These are phyloP conservation scores for Penicillium occitanis DNA, from an alignment of 2,329 filamentous ascomycete species.

Conservation along the genomic window DNA sequence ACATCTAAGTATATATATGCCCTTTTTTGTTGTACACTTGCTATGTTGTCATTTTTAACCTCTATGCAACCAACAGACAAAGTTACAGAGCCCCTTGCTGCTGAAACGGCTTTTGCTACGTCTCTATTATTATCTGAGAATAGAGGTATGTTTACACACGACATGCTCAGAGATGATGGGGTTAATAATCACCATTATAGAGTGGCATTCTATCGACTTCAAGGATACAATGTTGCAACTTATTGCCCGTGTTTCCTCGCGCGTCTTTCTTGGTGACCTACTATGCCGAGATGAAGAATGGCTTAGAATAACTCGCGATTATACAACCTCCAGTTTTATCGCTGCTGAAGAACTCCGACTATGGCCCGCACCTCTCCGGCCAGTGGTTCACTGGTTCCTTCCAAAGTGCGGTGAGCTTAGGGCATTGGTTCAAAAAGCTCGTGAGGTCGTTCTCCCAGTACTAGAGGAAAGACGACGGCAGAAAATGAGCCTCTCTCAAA, in stretches of 20 bases:
- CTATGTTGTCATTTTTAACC: not conserved
- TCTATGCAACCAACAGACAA: conserved; percentile 23
- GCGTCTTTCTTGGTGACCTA: conserved; percentile 21
- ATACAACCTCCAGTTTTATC: conserved; percentile 10
- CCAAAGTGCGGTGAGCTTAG: conserved; percentile 38
- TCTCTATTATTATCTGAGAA: not conserved
- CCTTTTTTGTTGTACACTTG: not conserved
- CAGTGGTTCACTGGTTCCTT: conserved; percentile 41
- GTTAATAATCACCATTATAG: conserved; percentile 5
- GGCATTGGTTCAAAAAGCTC: conserved; percentile 46
- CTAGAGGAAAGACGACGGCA: not conserved
- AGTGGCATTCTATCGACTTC: conserved; percentile 20
- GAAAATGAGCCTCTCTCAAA: not conserved
- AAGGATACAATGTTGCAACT: conserved; percentile 5
- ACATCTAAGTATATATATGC: conserved; percentile 1
- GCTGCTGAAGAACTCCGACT: conserved; percentile 37
- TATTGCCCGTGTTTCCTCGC: conserved; percentile 18
- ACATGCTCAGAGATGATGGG: not conserved
- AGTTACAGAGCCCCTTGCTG: conserved; percentile 25
- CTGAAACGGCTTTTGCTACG: not conserved
- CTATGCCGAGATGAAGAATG: conserved; percentile 18
- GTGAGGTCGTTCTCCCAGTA: not conserved
- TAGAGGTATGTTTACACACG: not conserved
- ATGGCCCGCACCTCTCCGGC: conserved; percentile 38
- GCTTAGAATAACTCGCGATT: conserved; percentile 15